phyloP scores from a whole-genome alignment of 768 basidiomycete genomes.

The Boletus vermiculosoides region DNA sequence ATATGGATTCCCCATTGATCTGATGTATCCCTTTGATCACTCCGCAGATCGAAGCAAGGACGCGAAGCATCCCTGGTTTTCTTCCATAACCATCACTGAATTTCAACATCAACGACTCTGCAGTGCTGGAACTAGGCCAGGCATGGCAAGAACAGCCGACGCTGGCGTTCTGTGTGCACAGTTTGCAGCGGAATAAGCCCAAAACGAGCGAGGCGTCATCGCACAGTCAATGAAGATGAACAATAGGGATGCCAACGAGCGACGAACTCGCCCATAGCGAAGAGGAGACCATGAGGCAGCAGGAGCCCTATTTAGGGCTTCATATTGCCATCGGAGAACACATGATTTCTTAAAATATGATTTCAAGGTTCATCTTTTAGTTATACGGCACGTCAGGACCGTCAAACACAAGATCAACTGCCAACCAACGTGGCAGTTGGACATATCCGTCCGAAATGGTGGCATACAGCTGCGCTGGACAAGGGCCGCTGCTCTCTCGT shows the following conservation, averaged over 20 bases:
- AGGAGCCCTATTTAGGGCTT: neutral
- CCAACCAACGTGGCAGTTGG: slow-evolving; percentile 16
- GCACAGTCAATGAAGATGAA: neutral
- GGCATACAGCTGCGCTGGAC: slow-evolving; percentile 4
- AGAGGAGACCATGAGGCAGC: slow-evolving; percentile 17
- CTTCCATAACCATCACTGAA: slow-evolving; percentile 31
- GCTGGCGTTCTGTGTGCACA: neutral
- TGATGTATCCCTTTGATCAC: slow-evolving; percentile 18
- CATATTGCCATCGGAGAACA: slow-evolving; percentile 6
- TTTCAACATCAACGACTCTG: slow-evolving; percentile 14
- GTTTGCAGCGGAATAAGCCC: neutral
- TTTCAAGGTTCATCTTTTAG: slow-evolving; percentile 15
- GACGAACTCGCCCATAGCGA: neutral
- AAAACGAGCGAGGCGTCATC: neutral
- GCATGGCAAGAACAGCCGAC: neutral
- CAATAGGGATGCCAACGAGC: neutral
- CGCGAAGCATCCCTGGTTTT: slow-evolving; percentile 7
- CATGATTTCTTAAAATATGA: slow-evolving; percentile 5
- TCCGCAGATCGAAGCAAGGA: slow-evolving; percentile 27
- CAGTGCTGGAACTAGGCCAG: neutral
- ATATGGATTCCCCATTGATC: slow-evolving; percentile 16
- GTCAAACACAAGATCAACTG: slow-evolving; percentile 9
- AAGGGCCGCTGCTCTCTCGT: slow-evolving; percentile 6
- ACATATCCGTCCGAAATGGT: slow-evolving; percentile 12
- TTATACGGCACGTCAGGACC: slow-evolving; percentile 6